Base-by-base conservation (phyloP, 176 grass and related monocot species). In the Rhipidocladum racemiflorum region DNA sequence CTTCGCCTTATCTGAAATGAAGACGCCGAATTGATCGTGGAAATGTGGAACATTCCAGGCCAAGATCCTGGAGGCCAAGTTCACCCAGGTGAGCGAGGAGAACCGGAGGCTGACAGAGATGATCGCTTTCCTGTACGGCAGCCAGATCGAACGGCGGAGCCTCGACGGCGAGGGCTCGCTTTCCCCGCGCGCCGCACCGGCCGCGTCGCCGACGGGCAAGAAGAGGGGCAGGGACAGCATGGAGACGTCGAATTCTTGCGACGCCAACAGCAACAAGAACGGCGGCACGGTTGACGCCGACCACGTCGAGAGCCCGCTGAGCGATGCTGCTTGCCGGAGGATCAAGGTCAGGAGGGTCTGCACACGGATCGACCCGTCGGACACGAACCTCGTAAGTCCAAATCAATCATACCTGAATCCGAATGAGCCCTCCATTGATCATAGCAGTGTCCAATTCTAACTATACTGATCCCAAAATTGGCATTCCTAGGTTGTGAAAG, bases 71-170 rank as follows among this genome's bases (percentile, higher is more conserved):
- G 90, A 97, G 87, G 90, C 74, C 3, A 88, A 72, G 62, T 4
- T 97, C 60, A 86, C 80, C 8, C 78, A 91, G 74, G 43, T 94
- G 21, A 94, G 44, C 60, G 84, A 91, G 88, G 92, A 93, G 84
- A 97, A 93, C 82, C 86, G 91, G 70, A 79, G 81, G 70, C 78
- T 97, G 0, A 76, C 18, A 0, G 84, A 97, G 78, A 79, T 53
- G 86, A 87, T 97, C 73, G 55, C 42, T 9, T 12, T 21, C 69
- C 76, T 90, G 9, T 79, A 14, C 25, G 9, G 72, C 51, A 81
- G 25, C 74, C 85, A 91, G 17, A 12, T 29, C 5, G 36, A 38
- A n/a, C 79, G 60, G 15, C 45, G n/a, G 14, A 40, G 51, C 20
- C 43, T 25, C 66, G 85, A 77, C 34, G 23, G 23, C 80, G 61